Percentiles rank a stretch among this genome's conserved stretches.
phyloP scores from a whole-genome alignment of 345 rosid genomes.

The Geranium brycei region DNA sequence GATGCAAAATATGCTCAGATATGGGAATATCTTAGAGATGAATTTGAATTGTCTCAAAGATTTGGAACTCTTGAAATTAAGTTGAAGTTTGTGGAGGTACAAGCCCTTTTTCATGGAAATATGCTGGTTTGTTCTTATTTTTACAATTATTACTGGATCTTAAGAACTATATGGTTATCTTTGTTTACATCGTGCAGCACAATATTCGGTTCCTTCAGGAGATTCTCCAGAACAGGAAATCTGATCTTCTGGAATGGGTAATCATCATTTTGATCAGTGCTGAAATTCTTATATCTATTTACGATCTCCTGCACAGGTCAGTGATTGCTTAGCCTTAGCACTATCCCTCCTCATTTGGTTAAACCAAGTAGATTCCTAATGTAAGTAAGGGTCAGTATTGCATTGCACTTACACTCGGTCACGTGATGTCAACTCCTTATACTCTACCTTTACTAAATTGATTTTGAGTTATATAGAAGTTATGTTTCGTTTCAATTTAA shows the following conservation, averaged over 20 bases:
- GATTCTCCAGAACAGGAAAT: constrained; percentile 88
- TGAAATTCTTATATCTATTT: constrained; percentile 61
- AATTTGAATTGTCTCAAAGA: constrained; percentile 80
- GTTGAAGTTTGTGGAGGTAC: constrained; percentile 89
- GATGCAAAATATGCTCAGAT: constrained; percentile 86
- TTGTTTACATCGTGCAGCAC: constrained; percentile 44
- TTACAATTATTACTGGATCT: too few species aligned
- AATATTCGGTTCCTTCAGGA: constrained; percentile 88
- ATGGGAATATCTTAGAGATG: constrained; percentile 92
- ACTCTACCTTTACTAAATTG: too few species aligned
- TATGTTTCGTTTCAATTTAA: too few species aligned
- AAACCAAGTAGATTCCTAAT: not conserved
- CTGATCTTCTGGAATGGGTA: constrained; percentile 92
- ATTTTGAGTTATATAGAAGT: too few species aligned
- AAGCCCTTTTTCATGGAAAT: not conserved
- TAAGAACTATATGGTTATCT: not conserved
- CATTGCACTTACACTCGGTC: not conserved
- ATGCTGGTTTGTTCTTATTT: not conserved
- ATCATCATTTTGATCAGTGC: constrained; percentile 71
- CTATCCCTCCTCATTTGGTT: too few species aligned
- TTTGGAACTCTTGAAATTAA: constrained; percentile 87
- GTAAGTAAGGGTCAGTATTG: not conserved
- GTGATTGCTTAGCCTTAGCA: constrained; percentile 6
- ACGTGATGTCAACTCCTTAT: too few species aligned
- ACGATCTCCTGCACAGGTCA: constrained; percentile 27